A percentile compares a stretch with the other conserved stretches of the same genome.
phyloP scores from a whole-genome alignment of 2,329 filamentous ascomycete genomes.

The Periconia macrospinosa region DNA sequence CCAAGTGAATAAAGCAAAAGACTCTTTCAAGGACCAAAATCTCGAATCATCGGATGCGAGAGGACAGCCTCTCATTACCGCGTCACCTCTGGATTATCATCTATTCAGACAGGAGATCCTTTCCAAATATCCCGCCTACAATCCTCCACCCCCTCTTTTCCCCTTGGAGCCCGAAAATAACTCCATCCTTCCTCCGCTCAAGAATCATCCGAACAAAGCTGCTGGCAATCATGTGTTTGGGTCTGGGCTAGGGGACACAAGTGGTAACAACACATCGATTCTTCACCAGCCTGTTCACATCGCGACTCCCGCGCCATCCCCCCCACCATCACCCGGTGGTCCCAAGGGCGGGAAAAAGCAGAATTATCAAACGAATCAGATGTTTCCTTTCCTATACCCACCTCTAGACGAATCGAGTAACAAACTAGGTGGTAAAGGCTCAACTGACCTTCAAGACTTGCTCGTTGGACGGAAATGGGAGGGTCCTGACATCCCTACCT shows the following conservation, averaged over 20 bases:
- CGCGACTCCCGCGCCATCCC: constrained; percentile 94
- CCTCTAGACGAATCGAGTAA: constrained; percentile 88
- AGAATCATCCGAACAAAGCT: constrained; percentile 66
- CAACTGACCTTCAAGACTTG: constrained; percentile 75
- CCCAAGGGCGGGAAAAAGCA: constrained; percentile 95
- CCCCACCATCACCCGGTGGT: constrained; percentile 85
- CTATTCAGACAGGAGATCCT: constrained; percentile 95
- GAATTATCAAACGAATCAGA: constrained; percentile 98
- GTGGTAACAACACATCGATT: constrained; percentile 66
- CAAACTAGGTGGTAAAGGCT: constrained; percentile 85
- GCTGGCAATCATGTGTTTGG: constrained; percentile 55
- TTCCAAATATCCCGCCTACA: constrained; percentile 96
- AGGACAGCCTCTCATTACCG: constrained; percentile 79
- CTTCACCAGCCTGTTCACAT: constrained; percentile 96
- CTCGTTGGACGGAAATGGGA: constrained; percentile 87
- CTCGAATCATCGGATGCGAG: constrained; percentile 60
- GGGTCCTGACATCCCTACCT: constrained; percentile 90
- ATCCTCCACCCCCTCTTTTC: constrained; percentile 80
- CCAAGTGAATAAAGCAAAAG: constrained; percentile 74
- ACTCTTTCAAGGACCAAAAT: constrained; percentile 63
- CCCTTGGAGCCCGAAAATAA: constrained; percentile 89
- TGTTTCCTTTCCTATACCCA: constrained; percentile 97
- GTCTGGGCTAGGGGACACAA: constrained; percentile 52
- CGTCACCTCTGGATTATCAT: constrained; percentile 94
- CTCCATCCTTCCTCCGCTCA: constrained; percentile 82